These are phyloP conservation scores for Starmerella bacillaris DNA, from an alignment of 805 yeast genomes.

Conservation along the genomic window DNA sequence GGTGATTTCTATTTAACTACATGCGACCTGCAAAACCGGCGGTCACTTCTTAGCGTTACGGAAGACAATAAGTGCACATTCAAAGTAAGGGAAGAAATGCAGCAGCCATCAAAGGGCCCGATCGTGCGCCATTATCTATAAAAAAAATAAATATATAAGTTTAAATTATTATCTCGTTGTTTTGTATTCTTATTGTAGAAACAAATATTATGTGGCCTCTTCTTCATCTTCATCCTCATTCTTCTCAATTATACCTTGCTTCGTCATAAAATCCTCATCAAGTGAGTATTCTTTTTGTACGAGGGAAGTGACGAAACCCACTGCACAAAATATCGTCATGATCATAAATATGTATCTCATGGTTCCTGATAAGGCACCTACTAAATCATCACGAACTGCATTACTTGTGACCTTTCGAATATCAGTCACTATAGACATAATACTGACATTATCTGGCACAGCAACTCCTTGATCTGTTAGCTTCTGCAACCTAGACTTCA, in stretches of 20 bases:
- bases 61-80: no score
- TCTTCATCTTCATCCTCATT: not conserved
- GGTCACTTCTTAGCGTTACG: no score
- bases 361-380: constrained; percentile 13
- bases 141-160: no score
- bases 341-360: constrained; percentile 14
- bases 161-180: no score
- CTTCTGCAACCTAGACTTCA: constrained; percentile 7
- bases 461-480: constrained; percentile 5
- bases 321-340: constrained; percentile 13
- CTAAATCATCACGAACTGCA: constrained; percentile 3
- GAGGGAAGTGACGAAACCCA: constrained; percentile 12
- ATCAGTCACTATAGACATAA: constrained; percentile 12
- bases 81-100: no score
- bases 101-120: no score
- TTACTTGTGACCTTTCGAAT: constrained; percentile 11
- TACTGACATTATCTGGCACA: constrained; percentile 13
- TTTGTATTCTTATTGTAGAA: no score
- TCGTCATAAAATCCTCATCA: constrained; percentile 14
- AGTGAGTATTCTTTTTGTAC: constrained; percentile 18
- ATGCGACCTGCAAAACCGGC: no score
- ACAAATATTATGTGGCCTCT: no score
- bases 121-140: no score
- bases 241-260: constrained; percentile 14
- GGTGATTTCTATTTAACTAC: no score